Conservation (phyloP, 176 grass and related monocot genomes). For the Tuctoria greenei region DNA sequence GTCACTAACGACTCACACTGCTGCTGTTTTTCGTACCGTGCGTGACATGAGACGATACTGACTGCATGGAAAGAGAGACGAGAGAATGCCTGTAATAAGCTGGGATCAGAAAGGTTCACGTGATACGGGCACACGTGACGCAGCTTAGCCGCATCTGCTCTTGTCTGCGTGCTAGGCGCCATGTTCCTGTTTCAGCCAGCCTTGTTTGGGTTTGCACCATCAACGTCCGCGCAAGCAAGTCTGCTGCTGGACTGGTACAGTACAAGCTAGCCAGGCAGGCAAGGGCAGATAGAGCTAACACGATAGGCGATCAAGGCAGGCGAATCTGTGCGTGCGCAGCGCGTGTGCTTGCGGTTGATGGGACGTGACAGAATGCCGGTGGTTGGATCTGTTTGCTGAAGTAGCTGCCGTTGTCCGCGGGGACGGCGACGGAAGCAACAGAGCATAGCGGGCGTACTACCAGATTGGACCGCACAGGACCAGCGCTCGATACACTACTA, state of each 20-base stretch:
- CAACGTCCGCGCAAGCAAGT: background rate
- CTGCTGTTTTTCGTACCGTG: background rate
- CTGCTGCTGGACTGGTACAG: too few species aligned
- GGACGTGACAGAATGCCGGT: background rate
- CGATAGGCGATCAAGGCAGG: background rate
- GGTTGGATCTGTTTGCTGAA: background rate
- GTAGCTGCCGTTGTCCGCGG: background rate
- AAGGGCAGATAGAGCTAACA: background rate
- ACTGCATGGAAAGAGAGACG: background rate
- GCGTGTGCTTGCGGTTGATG: conserved; percentile 19
- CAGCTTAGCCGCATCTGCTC: conserved; percentile 29
- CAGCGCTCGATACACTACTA: background rate
- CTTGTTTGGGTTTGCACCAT: background rate
- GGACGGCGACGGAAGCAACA: background rate
- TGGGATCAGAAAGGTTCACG: conserved; percentile 26
- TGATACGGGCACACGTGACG: conserved; percentile 39
- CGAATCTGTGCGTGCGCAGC: background rate
- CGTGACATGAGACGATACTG: background rate
- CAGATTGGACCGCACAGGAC: too few species aligned
- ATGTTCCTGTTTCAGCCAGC: background rate
- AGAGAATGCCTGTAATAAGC: conserved; percentile 35
- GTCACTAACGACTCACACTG: background rate
- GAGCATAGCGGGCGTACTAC: too few species aligned
- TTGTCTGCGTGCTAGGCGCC: background rate
- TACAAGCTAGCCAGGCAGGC: background rate